These are phyloP conservation scores for Tuber indicum DNA, from an alignment of 495 filamentous ascomycete genomes.

Conservation along the genomic window DNA sequence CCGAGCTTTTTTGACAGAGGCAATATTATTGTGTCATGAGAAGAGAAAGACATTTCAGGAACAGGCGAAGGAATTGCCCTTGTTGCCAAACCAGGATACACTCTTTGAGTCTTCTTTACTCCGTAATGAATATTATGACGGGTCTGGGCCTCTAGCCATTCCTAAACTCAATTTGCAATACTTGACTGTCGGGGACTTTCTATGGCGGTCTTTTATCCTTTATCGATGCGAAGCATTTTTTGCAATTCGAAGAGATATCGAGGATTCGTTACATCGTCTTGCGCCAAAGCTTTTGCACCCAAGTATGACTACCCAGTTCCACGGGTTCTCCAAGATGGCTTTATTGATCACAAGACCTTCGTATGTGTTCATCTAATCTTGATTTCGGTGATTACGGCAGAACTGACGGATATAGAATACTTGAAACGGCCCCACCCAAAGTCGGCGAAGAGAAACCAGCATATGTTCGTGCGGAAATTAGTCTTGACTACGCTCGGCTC, in stretches of 20 bases:
- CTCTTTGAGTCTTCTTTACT: slow-evolving; percentile 83
- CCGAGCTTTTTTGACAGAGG: slow-evolving; percentile 65
- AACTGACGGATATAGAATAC: slow-evolving; percentile 48
- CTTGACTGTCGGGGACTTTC: slow-evolving; percentile 86
- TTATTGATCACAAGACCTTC: slow-evolving; percentile 78
- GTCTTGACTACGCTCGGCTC: slow-evolving; percentile 75
- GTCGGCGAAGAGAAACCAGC: slow-evolving; percentile 85
- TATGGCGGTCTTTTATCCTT: slow-evolving; percentile 85
- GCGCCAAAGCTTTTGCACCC: slow-evolving; percentile 59
- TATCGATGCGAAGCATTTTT: slow-evolving; percentile 91
- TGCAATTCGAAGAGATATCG: slow-evolving; percentile 84
- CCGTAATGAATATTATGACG: slow-evolving; percentile 82
- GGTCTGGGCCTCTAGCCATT: slow-evolving; percentile 79
- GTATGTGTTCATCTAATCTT: slow-evolving; percentile 36
- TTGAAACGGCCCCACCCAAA: slow-evolving; percentile 74
- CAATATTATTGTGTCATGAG: slow-evolving; percentile 71
- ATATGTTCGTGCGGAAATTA: slow-evolving; percentile 76
- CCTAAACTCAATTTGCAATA: slow-evolving; percentile 96
- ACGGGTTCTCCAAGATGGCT: slow-evolving; percentile 87
- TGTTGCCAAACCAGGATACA: slow-evolving; percentile 73
- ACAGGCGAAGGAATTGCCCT: slow-evolving; percentile 57
- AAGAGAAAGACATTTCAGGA: slow-evolving; percentile 79
- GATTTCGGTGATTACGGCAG: slow-evolving; percentile 1
- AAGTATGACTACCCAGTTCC: slow-evolving; percentile 60
- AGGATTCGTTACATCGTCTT: slow-evolving; percentile 70